Conservation (phyloP, 1,284 basidiomycete genomes). For the Apiotrichum sp. region DNA sequence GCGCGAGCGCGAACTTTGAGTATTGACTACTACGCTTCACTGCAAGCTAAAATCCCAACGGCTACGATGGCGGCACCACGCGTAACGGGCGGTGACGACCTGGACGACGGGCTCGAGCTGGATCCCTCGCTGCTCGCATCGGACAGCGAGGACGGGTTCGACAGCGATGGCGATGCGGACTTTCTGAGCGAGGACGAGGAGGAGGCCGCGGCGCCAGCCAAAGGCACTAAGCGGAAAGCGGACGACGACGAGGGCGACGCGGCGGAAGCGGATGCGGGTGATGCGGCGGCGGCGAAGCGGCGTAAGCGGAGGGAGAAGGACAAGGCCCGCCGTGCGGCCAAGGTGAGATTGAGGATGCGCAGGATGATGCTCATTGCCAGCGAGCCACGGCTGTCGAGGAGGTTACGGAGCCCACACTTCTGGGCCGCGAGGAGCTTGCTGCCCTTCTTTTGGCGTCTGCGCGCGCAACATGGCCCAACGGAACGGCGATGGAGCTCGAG, state of each 20-base stretch:
- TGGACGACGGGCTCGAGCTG: constrained; percentile 41
- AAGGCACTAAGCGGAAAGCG: constrained; percentile 8
- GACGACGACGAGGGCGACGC: neutral
- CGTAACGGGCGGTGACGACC: constrained; percentile 34
- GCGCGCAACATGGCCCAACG: constrained; percentile 33
- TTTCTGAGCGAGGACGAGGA: constrained; percentile 18
- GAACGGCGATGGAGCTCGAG: constrained; percentile 42
- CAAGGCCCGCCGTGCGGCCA: constrained; percentile 22
- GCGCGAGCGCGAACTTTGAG: no score
- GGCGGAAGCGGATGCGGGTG: constrained; percentile 8
- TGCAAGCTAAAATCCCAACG: neutral
- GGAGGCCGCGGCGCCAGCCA: constrained; percentile 3
- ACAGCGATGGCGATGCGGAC: neutral
- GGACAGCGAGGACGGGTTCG: constrained; percentile 16
- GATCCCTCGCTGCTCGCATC: constrained; percentile 22
- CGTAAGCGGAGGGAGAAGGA: constrained; percentile 19
- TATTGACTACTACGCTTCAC: no score
- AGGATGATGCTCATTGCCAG: neutral
- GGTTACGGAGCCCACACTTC: constrained; percentile 21
- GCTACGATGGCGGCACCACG: constrained; percentile 5
- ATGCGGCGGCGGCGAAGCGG: constrained; percentile 17
- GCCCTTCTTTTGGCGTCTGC: constrained; percentile 27
- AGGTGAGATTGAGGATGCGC: constrained; percentile 12
- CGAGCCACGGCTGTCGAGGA: constrained; percentile 9
- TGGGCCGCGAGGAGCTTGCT: constrained; percentile 21